Evolutionary conservation across 441 rosid species (phyloP).

Genomic region (Brassica hybrid): DNA sequence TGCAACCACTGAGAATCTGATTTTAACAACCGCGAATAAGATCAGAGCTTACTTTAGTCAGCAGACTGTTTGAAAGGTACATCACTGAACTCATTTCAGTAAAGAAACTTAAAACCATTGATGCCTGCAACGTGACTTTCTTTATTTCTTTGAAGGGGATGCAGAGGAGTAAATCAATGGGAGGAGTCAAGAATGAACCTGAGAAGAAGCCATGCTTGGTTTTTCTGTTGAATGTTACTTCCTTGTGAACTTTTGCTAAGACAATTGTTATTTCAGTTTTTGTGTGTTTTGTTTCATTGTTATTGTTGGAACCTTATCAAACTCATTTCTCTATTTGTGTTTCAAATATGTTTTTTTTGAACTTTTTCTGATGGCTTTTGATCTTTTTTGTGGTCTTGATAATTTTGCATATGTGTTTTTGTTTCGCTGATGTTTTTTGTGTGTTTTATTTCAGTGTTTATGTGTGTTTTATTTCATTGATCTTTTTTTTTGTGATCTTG

Average conservation of each 20-base stretch:
- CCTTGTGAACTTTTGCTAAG: conserved; percentile 12
- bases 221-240: conserved; percentile 77
- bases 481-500: too few species aligned
- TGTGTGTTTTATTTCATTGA: too few species aligned
- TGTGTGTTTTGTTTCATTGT: conserved; percentile 5
- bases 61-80: conserved; percentile 46
- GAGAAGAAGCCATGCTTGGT: conserved; percentile 47
- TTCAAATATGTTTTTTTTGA: not conserved
- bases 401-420: not conserved
- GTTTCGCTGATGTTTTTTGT: not conserved
- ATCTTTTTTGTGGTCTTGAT: not conserved
- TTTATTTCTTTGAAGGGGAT: not conserved
- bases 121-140: not conserved
- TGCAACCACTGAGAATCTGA: conserved; percentile 84
- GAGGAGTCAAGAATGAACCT: conserved; percentile 89
- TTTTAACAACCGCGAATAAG: conserved; percentile 71
- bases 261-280: not conserved
- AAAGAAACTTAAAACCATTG: not conserved
- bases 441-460: too few species aligned
- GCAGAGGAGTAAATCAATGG: not conserved
- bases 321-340: conserved; percentile 26
- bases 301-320: conserved; percentile 10
- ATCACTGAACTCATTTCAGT: not conserved
- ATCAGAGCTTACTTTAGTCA: conserved; percentile 62
- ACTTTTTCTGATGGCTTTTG: not conserved